Evolutionary conservation across 345 rosid genomes (phyloP), one percentile per base, ranked within the genome.

Genomic region (Moricandia moricandioides): DNA sequence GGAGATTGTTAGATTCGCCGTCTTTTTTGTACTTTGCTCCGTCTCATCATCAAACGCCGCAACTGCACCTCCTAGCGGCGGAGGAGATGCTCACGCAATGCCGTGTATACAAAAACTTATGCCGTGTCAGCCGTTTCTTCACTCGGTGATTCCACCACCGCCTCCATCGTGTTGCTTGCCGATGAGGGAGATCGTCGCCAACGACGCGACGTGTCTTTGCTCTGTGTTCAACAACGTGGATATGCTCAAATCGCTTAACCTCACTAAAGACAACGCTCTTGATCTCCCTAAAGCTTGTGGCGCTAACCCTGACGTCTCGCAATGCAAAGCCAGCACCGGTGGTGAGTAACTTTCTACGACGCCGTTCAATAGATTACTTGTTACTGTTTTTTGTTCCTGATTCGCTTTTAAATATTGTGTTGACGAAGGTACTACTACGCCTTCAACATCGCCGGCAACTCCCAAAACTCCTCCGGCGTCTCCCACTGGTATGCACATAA

Each of bases 131-230:
- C 78, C 84, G 1, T 85, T 61, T 68, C 54, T 85, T 27, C 76
- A 58, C 47, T 65, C 85, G 6, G 4, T 30, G 7, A 73, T 21
- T 59, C 78, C 74, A 3, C 26, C 72, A 1, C 85, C 87, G 1
- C 87, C 92, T 1, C 16, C 72, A 1, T 30, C 84, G 0, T 91
- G 97, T 18, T 91, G 97, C 45, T 0, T 47, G 17, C 90, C 97
- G 0, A 33, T 88, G 69, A 81, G 39, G 51, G 79, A 82, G 29
- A 61, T 83, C 56, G 62, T 88, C 1, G 13, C 24, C 1, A 35
- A 24, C 0, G 84, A 86, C 8, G 9, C 52, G 0, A 51, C 55
- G 27, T 91, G 97, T 75, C 87, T 91, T 0, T 88, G 93, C 77
- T 61, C 81, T 5, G 84, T 77, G 7, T 69, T 86, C 13, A 60